Evolutionary conservation across 306 rosid species (phyloP).

Genomic region (Dalbergia oliveri): DNA sequence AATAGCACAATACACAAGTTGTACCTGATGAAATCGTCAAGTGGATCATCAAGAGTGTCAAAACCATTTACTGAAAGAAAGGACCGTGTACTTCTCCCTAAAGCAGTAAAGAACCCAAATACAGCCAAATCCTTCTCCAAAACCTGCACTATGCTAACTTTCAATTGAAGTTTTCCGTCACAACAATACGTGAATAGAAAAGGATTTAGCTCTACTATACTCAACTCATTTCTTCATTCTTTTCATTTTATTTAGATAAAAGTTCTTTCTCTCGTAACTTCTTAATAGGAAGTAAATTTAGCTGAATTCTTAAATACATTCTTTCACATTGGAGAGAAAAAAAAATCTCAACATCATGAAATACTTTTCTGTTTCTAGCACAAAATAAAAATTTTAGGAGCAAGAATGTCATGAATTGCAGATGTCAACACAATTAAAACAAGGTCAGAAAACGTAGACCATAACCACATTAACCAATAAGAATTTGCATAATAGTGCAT

Average conservation of each 20-base stretch:
- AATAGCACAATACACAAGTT: constrained; percentile 40
- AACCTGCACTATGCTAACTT: constrained; percentile 68
- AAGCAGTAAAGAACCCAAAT: constrained; percentile 97
- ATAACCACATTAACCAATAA: constrained; percentile 9
- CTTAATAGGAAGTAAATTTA: background rate
- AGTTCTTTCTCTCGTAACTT: constrained; percentile 16
- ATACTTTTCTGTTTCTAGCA: constrained; percentile 12
- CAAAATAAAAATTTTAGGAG: constrained; percentile 22
- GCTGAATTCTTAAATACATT: background rate
- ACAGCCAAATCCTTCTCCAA: constrained; percentile 97
- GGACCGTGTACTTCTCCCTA: constrained; percentile 86
- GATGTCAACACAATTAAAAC: constrained; percentile 36
- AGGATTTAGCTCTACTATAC: constrained; percentile 25
- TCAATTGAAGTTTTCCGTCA: constrained; percentile 43
- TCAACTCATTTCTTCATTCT: constrained; percentile 39
- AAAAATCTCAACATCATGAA: background rate
- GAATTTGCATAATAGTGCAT: constrained; percentile 2
- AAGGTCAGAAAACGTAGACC: background rate
- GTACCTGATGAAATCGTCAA: constrained; percentile 89
- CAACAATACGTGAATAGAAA: constrained; percentile 29
- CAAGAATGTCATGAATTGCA: constrained; percentile 15
- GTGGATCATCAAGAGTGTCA: constrained; percentile 69
- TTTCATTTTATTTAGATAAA: background rate
- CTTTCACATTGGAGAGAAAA: background rate
- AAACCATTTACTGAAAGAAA: constrained; percentile 84